phyloP scores from a whole-genome alignment of 352 stramenopile genomes.

The Detonula confervacea region DNA sequence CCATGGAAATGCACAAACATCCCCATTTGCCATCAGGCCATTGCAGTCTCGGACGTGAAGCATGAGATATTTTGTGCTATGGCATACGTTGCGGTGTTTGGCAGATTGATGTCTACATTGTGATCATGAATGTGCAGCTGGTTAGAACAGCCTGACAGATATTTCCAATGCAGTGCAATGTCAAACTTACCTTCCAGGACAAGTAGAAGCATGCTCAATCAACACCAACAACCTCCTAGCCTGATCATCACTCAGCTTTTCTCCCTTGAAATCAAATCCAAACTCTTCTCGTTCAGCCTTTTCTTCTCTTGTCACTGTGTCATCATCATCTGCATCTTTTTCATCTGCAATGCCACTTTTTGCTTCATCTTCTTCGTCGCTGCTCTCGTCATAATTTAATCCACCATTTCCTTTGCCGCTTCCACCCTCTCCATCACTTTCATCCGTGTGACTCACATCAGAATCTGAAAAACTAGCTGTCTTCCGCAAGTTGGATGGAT shows the following conservation, averaged over 20 bases:
- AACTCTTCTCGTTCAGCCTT: conserved; percentile 71
- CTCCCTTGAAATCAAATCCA: conserved; percentile 81
- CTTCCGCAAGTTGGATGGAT: conserved; percentile 5
- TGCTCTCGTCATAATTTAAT: conserved; percentile 41
- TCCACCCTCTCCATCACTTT: conserved; percentile 49
- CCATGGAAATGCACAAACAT: conserved; percentile 84
- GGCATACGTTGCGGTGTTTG: conserved; percentile 76
- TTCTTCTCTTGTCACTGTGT: conserved; percentile 59
- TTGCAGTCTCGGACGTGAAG: conserved; percentile 84
- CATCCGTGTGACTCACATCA: conserved; percentile 53
- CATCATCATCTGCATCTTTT: conserved; percentile 28
- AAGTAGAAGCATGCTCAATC: conserved; percentile 70
- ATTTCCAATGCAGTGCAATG: too few species aligned
- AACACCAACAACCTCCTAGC: conserved; percentile 52
- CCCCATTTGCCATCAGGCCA: conserved; percentile 70
- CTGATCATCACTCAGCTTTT: conserved; percentile 66
- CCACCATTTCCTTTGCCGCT: conserved; percentile 13
- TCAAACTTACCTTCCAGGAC: conserved; percentile 61
- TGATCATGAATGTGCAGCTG: too few species aligned
- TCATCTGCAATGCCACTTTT: neutral
- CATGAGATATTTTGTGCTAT: conserved; percentile 82
- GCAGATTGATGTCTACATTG: conserved; percentile 71
- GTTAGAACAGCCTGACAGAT: too few species aligned
- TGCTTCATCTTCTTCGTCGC: conserved; percentile 38
- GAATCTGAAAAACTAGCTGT: conserved; percentile 37